phyloP scores from a whole-genome alignment of 805 yeast species.

The Lachancea quebecensis region DNA sequence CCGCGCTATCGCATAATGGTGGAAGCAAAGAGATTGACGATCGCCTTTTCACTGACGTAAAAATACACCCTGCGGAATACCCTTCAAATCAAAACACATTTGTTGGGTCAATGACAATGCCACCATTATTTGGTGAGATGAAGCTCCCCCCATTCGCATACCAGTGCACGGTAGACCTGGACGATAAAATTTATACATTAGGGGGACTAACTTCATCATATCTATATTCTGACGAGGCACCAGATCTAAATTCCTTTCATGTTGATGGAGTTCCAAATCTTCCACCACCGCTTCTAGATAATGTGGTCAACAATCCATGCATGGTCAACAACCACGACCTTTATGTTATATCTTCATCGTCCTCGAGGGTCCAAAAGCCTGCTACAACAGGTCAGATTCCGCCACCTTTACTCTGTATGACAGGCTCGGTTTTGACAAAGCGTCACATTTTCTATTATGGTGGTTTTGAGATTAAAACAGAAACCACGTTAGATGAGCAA shows the following conservation, averaged over 20 bases:
- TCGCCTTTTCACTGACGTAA: background rate
- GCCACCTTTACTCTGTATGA: conserved; percentile 43
- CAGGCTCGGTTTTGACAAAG: conserved; percentile 44
- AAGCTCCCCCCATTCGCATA: conserved; percentile 39
- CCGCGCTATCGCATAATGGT: background rate
- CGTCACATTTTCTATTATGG: conserved; percentile 59
- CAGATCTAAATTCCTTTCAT: conserved; percentile 32
- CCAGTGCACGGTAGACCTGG: conserved; percentile 38
- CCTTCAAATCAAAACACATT: conserved; percentile 20
- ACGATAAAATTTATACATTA: conserved; percentile 33
- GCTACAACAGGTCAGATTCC: conserved; percentile 40
- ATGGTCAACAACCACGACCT: conserved; percentile 35
- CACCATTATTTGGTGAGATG: conserved; percentile 33
- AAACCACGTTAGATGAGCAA: conserved; percentile 21
- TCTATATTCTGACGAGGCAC: conserved; percentile 22
- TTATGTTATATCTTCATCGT: conserved; percentile 34
- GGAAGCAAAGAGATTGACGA: background rate
- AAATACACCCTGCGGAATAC: background rate
- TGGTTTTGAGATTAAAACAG: conserved; percentile 48
- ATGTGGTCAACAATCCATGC: conserved; percentile 38
- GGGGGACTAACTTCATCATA: conserved; percentile 40
- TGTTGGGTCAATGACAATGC: conserved; percentile 22
- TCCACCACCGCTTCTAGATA: conserved; percentile 40
- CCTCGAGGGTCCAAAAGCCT: conserved; percentile 35
- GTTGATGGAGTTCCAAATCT: conserved; percentile 37